A percentile compares a stretch with the other conserved stretches of the same genome.
phyloP scores from a whole-genome alignment of 2,329 filamentous ascomycete species.

The Microdochium trichocladiopsis region DNA sequence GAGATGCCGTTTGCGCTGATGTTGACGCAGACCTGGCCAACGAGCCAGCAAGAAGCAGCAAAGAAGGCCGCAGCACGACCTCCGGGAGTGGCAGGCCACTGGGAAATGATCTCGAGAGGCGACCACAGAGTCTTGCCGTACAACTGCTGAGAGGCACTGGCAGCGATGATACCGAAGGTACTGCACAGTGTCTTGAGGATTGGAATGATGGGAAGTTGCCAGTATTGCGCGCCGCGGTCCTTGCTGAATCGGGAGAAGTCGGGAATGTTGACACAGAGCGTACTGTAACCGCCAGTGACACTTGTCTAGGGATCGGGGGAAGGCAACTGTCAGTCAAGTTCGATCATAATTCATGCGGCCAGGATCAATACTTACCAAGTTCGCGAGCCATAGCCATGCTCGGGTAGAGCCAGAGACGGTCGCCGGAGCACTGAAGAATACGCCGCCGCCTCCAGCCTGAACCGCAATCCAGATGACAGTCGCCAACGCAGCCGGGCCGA shows the following conservation, averaged over 20 bases:
- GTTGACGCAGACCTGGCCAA: slow-evolving; percentile 26
- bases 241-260: slow-evolving; percentile 27
- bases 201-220: slow-evolving; percentile 39
- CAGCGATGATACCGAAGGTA: slow-evolving; percentile 39
- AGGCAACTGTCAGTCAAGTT: background rate
- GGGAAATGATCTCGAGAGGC: slow-evolving; percentile 36
- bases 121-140: slow-evolving; percentile 42
- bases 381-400: slow-evolving; percentile 19
- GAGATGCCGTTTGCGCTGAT: slow-evolving; percentile 19
- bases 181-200: slow-evolving; percentile 38
- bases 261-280: slow-evolving; percentile 42
- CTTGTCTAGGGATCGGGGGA: slow-evolving; percentile 7
- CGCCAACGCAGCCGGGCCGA: slow-evolving; percentile 45
- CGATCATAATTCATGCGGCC: no score
- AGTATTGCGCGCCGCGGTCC: slow-evolving; percentile 34
- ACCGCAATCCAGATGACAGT: slow-evolving; percentile 50
- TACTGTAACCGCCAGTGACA: slow-evolving; percentile 40
- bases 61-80: slow-evolving; percentile 23
- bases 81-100: slow-evolving; percentile 24
- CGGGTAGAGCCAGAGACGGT: slow-evolving; percentile 26
- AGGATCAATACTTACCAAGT: slow-evolving; percentile 12
- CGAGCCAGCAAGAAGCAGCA: slow-evolving; percentile 25
- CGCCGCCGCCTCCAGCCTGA: slow-evolving; percentile 33
- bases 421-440: slow-evolving; percentile 34
- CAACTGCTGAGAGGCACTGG: slow-evolving; percentile 32